Percentiles rank a stretch among this genome's conserved stretches.
These are phyloP conservation scores for Plectosphaerella cucumerina DNA, from an alignment of 2,329 filamentous ascomycete species.

Conservation along the genomic window DNA sequence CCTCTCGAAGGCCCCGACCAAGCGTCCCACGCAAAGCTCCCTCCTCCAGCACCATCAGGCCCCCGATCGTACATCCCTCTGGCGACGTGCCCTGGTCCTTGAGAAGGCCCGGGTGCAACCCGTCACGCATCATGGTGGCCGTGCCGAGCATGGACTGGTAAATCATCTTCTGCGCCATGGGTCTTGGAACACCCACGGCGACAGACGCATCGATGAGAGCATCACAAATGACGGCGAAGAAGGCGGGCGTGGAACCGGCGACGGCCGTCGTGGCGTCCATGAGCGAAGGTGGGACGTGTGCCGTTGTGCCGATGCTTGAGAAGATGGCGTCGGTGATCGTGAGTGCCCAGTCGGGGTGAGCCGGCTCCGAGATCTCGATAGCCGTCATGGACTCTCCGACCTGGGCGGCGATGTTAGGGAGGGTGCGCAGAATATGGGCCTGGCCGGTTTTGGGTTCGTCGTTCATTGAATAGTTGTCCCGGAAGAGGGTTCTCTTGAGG, in stretches of 20 bases:
- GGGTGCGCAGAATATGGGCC: slow-evolving; percentile 24
- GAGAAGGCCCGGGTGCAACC: slow-evolving; percentile 53
- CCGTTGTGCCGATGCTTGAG: slow-evolving; percentile 46
- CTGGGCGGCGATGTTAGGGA: slow-evolving; percentile 29
- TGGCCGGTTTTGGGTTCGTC: slow-evolving; percentile 10
- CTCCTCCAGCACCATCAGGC: slow-evolving; percentile 56
- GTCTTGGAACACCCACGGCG: slow-evolving; percentile 53
- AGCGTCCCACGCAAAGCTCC: slow-evolving; percentile 42
- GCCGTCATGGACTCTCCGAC: slow-evolving; percentile 27
- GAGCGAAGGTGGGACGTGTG: slow-evolving; percentile 41
- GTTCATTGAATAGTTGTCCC: no score
- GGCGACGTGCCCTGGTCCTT: slow-evolving; percentile 56
- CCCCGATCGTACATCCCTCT: slow-evolving; percentile 57
- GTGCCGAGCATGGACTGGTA: slow-evolving; percentile 57
- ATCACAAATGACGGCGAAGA: slow-evolving; percentile 55
- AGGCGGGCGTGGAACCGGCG: slow-evolving; percentile 56
- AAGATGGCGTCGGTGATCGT: slow-evolving; percentile 42
- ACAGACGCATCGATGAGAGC: slow-evolving; percentile 56
- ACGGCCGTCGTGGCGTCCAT: slow-evolving; percentile 58
- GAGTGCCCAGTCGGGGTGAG: slow-evolving; percentile 14
- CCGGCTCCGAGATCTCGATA: slow-evolving; percentile 21
- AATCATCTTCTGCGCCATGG: slow-evolving; percentile 53
- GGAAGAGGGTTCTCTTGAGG: slow-evolving; percentile 31
- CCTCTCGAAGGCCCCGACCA: slow-evolving; percentile 38
- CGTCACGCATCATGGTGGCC: slow-evolving; percentile 44